Percentiles rank a stretch among this genome's conserved stretches.
Conservation (phyloP, 352 stramenopile species). For the Phytopythium delawarense region DNA sequence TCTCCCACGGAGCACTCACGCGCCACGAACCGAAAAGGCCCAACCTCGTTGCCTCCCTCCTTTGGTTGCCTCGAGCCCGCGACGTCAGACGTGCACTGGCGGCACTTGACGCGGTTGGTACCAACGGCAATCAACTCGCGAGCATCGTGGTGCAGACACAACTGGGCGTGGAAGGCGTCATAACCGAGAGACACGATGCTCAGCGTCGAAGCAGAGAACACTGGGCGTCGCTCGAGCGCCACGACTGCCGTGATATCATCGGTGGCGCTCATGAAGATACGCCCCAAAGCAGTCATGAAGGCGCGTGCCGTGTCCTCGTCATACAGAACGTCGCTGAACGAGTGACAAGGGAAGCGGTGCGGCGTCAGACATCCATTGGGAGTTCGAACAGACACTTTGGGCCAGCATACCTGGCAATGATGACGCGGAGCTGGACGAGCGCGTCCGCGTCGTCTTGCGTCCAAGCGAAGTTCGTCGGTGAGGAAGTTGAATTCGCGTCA, state of each 20-base stretch:
- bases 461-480: constrained; percentile 20
- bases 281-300: constrained; percentile 36
- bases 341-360: background rate
- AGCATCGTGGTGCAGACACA: constrained; percentile 34
- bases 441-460: constrained; percentile 13
- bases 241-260: constrained; percentile 20
- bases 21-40: constrained; percentile 25
- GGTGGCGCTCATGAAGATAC: constrained; percentile 29
- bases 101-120: constrained; percentile 29
- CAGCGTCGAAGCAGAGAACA: constrained; percentile 56
- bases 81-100: constrained; percentile 7
- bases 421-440: constrained; percentile 11
- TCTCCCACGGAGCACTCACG: constrained; percentile 12
- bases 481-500: background rate
- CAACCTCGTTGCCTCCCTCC: background rate
- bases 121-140: constrained; percentile 10
- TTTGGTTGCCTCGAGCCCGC: background rate
- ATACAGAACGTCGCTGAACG: constrained; percentile 60
- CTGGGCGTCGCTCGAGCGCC: constrained; percentile 36
- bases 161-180: constrained; percentile 42
- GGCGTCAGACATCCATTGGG: background rate
- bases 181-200: constrained; percentile 45
- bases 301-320: constrained; percentile 36
- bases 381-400: background rate
- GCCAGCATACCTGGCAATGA: constrained; percentile 39